Conservation (phyloP, 768 basidiomycete genomes). For the Rhizopogon roseolus region DNA sequence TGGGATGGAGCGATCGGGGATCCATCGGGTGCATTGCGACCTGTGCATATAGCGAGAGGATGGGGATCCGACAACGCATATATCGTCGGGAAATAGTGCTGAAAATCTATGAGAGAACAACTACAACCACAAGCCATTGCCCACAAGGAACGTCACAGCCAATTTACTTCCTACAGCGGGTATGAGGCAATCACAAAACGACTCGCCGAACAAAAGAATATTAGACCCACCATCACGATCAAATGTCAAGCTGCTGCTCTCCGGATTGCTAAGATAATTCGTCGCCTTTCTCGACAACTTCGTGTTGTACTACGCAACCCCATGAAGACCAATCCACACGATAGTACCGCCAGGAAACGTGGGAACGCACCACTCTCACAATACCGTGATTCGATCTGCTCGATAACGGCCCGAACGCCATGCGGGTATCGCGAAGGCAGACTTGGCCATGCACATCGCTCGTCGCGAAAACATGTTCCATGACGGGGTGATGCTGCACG, state of each 20-base stretch:
- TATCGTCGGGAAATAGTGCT: conserved; percentile 71
- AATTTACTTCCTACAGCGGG: conserved; percentile 48
- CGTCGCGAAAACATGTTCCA: conserved; percentile 66
- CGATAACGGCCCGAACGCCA: conserved; percentile 60
- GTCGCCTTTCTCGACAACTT: conserved; percentile 37
- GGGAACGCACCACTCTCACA: conserved; percentile 42
- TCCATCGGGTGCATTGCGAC: conserved; percentile 51
- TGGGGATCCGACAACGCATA: conserved; percentile 62
- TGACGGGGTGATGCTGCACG: conserved; percentile 61
- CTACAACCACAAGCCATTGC: conserved; percentile 13
- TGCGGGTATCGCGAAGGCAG: conserved; percentile 64
- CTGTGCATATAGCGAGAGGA: conserved; percentile 68
- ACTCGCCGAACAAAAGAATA: conserved; percentile 2
- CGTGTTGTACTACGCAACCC: conserved; percentile 41
- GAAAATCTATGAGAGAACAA: conserved; percentile 1
- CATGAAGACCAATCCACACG: conserved; percentile 18
- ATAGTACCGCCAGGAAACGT: background rate
- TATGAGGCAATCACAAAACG: background rate
- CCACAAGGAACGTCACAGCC: conserved; percentile 63
- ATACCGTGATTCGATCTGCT: conserved; percentile 46
- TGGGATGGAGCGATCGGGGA: conserved; percentile 39
- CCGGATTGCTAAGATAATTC: conserved; percentile 48
- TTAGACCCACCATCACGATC: conserved; percentile 55
- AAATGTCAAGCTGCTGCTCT: conserved; percentile 64
- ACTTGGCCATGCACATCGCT: conserved; percentile 56